Evolutionary conservation across 1,284 basidiomycete genomes (phyloP).

Genomic region (Cryptococcus sp.): DNA sequence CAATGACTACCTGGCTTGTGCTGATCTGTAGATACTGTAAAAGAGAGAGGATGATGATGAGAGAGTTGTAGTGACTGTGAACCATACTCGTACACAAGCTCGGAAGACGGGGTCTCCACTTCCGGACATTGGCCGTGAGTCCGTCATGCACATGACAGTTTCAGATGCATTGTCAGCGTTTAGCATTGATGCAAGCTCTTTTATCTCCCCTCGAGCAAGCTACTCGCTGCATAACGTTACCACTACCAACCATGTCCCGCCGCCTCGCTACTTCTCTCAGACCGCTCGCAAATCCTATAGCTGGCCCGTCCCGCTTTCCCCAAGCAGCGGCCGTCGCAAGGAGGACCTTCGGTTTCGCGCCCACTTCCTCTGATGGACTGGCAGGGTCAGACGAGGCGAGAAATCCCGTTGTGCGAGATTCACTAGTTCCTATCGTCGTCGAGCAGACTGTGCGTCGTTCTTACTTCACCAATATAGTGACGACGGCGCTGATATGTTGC

Average conservation of each 20-base stretch:
- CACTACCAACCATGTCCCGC: slow-evolving; percentile 3
- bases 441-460: slow-evolving; percentile 75
- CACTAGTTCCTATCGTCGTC: slow-evolving; percentile 84
- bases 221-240: too few species aligned
- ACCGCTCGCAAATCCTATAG: slow-evolving; percentile 8
- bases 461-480: neutral
- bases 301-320: slow-evolving; percentile 27
- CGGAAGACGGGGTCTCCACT: too few species aligned
- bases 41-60: too few species aligned
- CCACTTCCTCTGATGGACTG: neutral
- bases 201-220: too few species aligned
- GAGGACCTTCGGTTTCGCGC: slow-evolving; percentile 11
- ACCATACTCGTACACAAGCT: too few species aligned
- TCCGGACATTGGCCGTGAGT: too few species aligned
- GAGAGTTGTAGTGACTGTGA: too few species aligned
- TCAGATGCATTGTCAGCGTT: too few species aligned
- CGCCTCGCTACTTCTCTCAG: slow-evolving; percentile 4
- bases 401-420: slow-evolving; percentile 37
- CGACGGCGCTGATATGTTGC: slow-evolving; percentile 1
- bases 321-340: neutral
- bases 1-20: too few species aligned
- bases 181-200: too few species aligned
- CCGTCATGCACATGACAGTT: too few species aligned
- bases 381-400: slow-evolving; percentile 20
- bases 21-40: too few species aligned